These are phyloP conservation scores for Tritrichomonas musculus DNA, from an alignment of 208 protist genomes.

Conservation along the genomic window DNA sequence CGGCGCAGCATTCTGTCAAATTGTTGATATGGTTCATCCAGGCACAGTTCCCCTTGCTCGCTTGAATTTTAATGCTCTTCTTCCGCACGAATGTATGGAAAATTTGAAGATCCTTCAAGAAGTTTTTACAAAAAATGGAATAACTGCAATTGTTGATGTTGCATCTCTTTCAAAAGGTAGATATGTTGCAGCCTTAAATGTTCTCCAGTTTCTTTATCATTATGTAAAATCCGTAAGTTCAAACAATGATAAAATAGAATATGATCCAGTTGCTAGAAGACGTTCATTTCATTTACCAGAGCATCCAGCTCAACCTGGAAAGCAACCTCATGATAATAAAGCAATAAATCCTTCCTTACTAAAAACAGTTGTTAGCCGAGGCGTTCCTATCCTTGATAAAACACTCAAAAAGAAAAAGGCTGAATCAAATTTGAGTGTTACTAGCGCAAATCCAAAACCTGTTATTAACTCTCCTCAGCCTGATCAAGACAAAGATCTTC, in stretches of 20 bases:
- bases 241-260: not conserved
- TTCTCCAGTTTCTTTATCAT: not conserved
- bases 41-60: not conserved
- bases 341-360: too few species aligned
- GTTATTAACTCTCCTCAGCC: too few species aligned
- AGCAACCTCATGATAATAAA: too few species aligned
- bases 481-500: too few species aligned
- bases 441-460: too few species aligned
- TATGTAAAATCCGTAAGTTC: not conserved
- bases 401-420: too few species aligned
- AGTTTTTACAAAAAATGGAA: slow-evolving; percentile 25
- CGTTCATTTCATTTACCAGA: too few species aligned
- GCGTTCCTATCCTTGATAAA: too few species aligned
- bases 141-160: not conserved
- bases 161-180: not conserved
- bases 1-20: slow-evolving; percentile 17
- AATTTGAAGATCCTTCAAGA: slow-evolving; percentile 30
- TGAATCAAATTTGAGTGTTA: too few species aligned
- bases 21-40: slow-evolving; percentile 23
- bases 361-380: too few species aligned
- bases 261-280: not conserved
- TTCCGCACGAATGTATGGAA: not conserved
- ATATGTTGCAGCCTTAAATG: not conserved
- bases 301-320: too few species aligned
- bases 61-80: not conserved